Base-by-base conservation (phyloP, 1,139 yeast species). In the Candida pseudoviswanathii region DNA sequence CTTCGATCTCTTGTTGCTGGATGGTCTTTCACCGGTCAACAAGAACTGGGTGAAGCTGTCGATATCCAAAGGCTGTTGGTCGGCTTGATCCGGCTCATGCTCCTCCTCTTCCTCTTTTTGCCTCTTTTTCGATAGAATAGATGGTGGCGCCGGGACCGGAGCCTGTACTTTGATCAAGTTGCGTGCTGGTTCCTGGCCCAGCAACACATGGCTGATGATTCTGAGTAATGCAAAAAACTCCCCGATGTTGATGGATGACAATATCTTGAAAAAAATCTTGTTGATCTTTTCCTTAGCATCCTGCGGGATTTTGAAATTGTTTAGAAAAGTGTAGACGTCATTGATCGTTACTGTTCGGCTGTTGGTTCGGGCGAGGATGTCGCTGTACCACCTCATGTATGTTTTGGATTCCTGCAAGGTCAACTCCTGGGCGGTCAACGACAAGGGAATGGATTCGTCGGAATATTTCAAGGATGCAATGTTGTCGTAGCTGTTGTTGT, bases 301-400 rank as follows among this genome's bases (percentile, higher is more conserved):
- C 0, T 67, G 67, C 0, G 81, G 61, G 16, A 87, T 70, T 52
- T 74, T 77, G 67, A 87, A 87, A 63, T 87, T 87, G 53, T 72
- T 65, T 51, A 87, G 66, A 57, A 87, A 87, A 43, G 65, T 73
- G 66, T 82, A 86, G 5, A 87, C 87, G 58, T 87, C 94, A 2
- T 67, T 69, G 58, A 87, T 67, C 9, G 81, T 70, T 21, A 86
- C 80, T 32, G 87, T 70, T 54, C 85, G 74, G 38, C 80, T 71
- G 54, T 79, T 80, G 10, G 79, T 74, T 45, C 89, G 75, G 10
- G 85, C 77, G 42, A 84, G 74, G 11, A 87, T 83, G 59, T 84
- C 86, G 58, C 84, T 82, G 61, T 86, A 87, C 95, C 95, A 87
- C 58, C 94, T 69, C 63, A 86, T 73, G 64, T 87, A 87, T 0